A percentile compares a stretch with the other conserved stretches of the same genome.
Conservation (phyloP, 441 rosid genomes). For the Corymbia calophylla region DNA sequence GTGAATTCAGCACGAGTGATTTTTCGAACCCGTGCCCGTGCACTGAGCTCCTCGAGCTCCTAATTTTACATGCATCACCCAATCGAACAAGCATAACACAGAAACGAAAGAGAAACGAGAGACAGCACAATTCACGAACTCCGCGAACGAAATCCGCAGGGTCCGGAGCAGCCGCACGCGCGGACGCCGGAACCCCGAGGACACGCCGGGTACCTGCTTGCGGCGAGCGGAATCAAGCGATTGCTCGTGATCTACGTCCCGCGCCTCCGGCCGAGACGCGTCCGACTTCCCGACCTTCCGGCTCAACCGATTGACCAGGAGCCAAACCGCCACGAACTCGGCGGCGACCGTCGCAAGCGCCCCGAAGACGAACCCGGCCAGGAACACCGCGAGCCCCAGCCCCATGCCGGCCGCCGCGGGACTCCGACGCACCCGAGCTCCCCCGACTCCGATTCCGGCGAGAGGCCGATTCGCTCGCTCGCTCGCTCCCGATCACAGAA, state of each 20-base stretch:
- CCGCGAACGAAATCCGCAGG: neutral
- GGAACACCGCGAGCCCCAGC: conserved; percentile 20
- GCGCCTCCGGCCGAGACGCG: neutral
- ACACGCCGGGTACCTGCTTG: conserved; percentile 45
- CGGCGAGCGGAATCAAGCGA: conserved; percentile 32
- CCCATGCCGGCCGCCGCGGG: neutral
- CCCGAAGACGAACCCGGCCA: conserved; percentile 44
- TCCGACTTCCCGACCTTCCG: conserved; percentile 18
- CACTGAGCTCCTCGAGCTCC: neutral
- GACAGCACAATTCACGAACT: neutral
- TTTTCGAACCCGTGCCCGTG: neutral
- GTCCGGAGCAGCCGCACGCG: no score
- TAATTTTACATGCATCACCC: neutral
- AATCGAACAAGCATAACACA: neutral
- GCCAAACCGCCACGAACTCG: conserved; percentile 34
- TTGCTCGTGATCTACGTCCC: conserved; percentile 33
- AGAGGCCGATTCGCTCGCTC: no score
- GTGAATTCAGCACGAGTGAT: neutral
- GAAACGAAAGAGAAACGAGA: neutral
- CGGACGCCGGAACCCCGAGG: neutral
- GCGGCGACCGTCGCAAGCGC: conserved; percentile 23
- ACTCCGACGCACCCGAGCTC: neutral
- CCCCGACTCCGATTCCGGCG: neutral
- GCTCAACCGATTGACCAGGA: conserved; percentile 34
- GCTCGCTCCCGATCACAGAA: no score